Conservation (phyloP, 2,329 filamentous ascomycete genomes). For the Penicillium fuscoglaucum region DNA sequence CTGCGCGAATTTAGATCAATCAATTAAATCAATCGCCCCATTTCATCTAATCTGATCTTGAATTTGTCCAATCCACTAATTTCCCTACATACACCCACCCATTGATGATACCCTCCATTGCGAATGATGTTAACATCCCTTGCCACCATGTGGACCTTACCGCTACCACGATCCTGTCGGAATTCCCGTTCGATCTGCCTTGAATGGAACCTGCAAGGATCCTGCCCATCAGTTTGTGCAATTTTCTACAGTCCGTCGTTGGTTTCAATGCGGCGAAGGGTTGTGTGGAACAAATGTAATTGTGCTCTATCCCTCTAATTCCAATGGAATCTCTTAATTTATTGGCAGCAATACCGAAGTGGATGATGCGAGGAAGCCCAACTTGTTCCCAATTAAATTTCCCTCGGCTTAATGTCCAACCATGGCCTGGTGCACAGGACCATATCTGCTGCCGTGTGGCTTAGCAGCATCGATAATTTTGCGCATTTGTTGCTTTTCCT, state of each 20-base stretch:
- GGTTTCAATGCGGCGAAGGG: neutral
- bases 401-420: slow-evolving; percentile 23
- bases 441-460: slow-evolving; percentile 41
- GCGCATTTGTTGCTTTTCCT: slow-evolving; percentile 44
- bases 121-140: neutral
- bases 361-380: neutral
- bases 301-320: neutral
- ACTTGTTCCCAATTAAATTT: no score
- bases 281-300: neutral
- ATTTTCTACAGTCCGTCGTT: neutral
- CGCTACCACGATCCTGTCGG: neutral
- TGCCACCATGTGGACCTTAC: neutral
- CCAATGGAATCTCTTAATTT: neutral
- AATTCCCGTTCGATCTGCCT: neutral
- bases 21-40: neutral
- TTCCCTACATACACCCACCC: neutral
- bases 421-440: slow-evolving; percentile 23
- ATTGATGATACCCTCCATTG: neutral
- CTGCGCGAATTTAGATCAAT: neutral
- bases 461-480: slow-evolving; percentile 41
- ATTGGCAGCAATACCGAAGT: neutral
- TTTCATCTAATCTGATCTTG: slow-evolving; percentile 5
- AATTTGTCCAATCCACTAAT: neutral
- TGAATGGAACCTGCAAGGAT: neutral
- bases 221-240: no score